Evolutionary conservation across 1,139 yeast species (phyloP), one percentile per base, ranked within the genome.

Genomic region (Spathaspora jeffriesii): DNA sequence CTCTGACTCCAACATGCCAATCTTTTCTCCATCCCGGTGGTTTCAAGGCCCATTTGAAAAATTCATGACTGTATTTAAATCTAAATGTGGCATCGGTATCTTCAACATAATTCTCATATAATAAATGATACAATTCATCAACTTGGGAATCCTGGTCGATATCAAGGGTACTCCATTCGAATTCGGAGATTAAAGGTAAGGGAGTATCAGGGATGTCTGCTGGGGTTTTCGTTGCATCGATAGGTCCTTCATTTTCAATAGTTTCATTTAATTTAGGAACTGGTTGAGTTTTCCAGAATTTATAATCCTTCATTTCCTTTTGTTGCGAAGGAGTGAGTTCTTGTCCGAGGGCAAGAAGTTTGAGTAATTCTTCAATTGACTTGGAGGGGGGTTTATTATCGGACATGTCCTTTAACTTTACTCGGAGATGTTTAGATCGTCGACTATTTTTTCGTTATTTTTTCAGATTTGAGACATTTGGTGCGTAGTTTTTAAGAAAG

Each of bases 231-330:
- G 57, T 48, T 37, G 60, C 54, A 55, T 91, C 96, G 57, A 93
- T 90, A 15, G 96, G 96, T 0, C 98, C 98, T 59, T 91, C 97
- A 17, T 72, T 60, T 11, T 72, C 77, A 43, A 88, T 74, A 47
- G 72, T 63, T 59, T 85, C 93, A 61, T 87, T 88, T 52, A 91
- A 84, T 23, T 77, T 74, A 5, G 92, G 81, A 17, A 95, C 99
- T 0, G 99, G 99, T 67, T 93, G 99, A 7, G 99, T 95, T 62
- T 88, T 88, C 99, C 99, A 93, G 68, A 93, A 93, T 69, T 89
- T 90, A 73, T 92, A 90, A 60, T 91, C 96, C 47, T 88, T 84
- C 91, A 92, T 90, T 31, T 85, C 81, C 47, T 71, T 71, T 55
- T 77, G 73, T 63, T 84, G 85, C 36, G 78, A 71, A 37, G 77